Evolutionary conservation across 1,284 basidiomycete genomes (phyloP).

Genomic region (Moesziomyces sp.): DNA sequence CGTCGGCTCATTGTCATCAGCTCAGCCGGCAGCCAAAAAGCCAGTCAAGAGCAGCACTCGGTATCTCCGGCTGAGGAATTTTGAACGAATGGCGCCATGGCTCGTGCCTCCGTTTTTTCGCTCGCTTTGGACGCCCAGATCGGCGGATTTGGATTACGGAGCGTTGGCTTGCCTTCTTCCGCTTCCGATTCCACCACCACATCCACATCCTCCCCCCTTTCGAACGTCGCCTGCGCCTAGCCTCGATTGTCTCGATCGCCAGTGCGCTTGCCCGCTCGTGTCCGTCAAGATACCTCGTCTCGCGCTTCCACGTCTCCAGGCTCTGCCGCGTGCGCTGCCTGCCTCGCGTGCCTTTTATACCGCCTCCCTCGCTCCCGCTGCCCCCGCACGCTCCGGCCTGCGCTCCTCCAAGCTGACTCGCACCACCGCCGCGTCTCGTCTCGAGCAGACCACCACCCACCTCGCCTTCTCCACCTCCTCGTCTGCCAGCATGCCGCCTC

Average conservation of each 20-base stretch:
- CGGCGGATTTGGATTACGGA: too few species aligned
- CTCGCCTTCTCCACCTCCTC: slow-evolving; percentile 28
- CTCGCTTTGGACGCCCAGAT: too few species aligned
- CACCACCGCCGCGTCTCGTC: slow-evolving; percentile 16
- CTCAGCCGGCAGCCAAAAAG: neutral
- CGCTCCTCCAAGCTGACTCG: slow-evolving; percentile 27
- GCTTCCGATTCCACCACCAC: too few species aligned
- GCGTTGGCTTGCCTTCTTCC: too few species aligned
- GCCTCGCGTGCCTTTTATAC: slow-evolving; percentile 17
- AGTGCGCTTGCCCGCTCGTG: neutral
- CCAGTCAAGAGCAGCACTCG: too few species aligned
- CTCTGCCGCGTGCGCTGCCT: slow-evolving; percentile 35
- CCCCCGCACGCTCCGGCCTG: neutral
- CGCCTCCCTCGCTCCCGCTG: slow-evolving; percentile 1
- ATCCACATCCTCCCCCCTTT: neutral
- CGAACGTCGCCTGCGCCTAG: neutral
- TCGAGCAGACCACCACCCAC: slow-evolving; percentile 32
- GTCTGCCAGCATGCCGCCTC: slow-evolving; percentile 58
- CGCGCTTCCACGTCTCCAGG: slow-evolving; percentile 2
- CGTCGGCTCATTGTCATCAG: neutral
- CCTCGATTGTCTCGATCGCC: neutral
- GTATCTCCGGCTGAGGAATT: too few species aligned
- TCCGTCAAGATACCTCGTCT: slow-evolving; percentile 24
- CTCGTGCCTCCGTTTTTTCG: too few species aligned
- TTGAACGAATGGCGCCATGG: too few species aligned